These are phyloP conservation scores for Mucor piriformis DNA, from an alignment of 371 early-diverging fungal species.

Conservation along the genomic window DNA sequence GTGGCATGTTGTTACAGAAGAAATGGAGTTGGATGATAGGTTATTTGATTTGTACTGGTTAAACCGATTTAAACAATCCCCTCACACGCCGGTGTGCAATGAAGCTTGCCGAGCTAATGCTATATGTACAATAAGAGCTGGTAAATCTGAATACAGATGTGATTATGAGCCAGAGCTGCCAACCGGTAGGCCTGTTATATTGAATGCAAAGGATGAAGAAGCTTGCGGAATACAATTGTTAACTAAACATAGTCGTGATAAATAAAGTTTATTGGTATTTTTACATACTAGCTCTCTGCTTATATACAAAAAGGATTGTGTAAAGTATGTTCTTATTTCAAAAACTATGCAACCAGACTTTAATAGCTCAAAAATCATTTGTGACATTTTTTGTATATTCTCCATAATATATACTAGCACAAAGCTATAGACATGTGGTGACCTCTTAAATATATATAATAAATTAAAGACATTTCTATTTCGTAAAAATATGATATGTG, in stretches of 20 bases:
- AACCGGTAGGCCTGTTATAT: constrained; percentile 10
- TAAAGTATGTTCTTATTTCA: too few relatives aligned
- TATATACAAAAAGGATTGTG: too few relatives aligned
- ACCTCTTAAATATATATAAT: too few relatives aligned
- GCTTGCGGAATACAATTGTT: constrained; percentile 11
- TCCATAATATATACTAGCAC: too few relatives aligned
- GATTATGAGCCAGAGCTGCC: constrained; percentile 36
- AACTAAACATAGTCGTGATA: background rate
- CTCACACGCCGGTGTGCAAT: constrained; percentile 32
- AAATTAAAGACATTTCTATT: too few relatives aligned
- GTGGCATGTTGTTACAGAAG: constrained; percentile 63
- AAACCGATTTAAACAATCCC: constrained; percentile 49
- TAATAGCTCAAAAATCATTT: too few relatives aligned
- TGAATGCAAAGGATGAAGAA: constrained; percentile 4
- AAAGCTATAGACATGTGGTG: too few relatives aligned
- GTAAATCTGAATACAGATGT: constrained; percentile 54
- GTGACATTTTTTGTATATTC: too few relatives aligned
- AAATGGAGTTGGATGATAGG: constrained; percentile 44
- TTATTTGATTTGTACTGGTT: constrained; percentile 52
- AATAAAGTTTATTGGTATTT: too few relatives aligned
- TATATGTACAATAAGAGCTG: constrained; percentile 58
- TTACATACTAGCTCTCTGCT: too few relatives aligned
- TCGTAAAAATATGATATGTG: too few relatives aligned
- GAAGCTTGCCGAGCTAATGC: constrained; percentile 42
- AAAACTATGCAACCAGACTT: too few relatives aligned